Evolutionary conservation across 805 yeast genomes (phyloP).

Genomic region (Naumovozyma dairenensis): DNA sequence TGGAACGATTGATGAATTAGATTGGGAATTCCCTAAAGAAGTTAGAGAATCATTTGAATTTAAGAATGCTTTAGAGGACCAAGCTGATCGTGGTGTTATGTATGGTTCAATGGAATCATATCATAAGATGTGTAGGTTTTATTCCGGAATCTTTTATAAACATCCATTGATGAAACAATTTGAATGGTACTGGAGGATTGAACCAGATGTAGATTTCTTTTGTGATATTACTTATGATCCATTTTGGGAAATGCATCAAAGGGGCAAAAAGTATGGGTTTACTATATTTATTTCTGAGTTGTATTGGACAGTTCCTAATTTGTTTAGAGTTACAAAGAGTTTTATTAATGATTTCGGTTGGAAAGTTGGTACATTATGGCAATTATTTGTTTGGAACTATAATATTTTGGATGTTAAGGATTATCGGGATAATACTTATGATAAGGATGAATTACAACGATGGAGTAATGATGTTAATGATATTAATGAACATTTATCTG

Average conservation of each 20-base stretch:
- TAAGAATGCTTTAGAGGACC: constrained; percentile 53
- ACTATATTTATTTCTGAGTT: constrained; percentile 72
- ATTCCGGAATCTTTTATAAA: constrained; percentile 71
- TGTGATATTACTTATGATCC: constrained; percentile 93
- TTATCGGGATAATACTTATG: constrained; percentile 48
- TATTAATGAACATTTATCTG: constrained; percentile 20
- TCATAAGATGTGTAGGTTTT: constrained; percentile 90
- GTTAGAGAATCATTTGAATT: constrained; percentile 39
- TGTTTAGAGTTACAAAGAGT: constrained; percentile 62
- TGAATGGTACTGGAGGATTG: constrained; percentile 96
- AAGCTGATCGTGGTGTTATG: constrained; percentile 75
- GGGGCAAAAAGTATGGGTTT: constrained; percentile 73
- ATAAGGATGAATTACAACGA: constrained; percentile 47
- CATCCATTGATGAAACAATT: constrained; percentile 62
- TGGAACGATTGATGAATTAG: constrained; percentile 47
- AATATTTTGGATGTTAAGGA: constrained; percentile 29
- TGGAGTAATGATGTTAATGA: constrained; percentile 22
- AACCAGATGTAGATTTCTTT: constrained; percentile 81
- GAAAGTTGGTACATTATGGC: constrained; percentile 58
- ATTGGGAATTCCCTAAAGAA: constrained; percentile 63
- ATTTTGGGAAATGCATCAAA: constrained; percentile 63
- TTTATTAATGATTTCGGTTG: constrained; percentile 43
- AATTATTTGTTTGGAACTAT: constrained; percentile 42
- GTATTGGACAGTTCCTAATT: constrained; percentile 69
- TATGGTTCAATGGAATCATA: constrained; percentile 78